Base-by-base conservation (phyloP, 2,329 filamentous ascomycete species). In the Tolypocladium guangdongense region DNA sequence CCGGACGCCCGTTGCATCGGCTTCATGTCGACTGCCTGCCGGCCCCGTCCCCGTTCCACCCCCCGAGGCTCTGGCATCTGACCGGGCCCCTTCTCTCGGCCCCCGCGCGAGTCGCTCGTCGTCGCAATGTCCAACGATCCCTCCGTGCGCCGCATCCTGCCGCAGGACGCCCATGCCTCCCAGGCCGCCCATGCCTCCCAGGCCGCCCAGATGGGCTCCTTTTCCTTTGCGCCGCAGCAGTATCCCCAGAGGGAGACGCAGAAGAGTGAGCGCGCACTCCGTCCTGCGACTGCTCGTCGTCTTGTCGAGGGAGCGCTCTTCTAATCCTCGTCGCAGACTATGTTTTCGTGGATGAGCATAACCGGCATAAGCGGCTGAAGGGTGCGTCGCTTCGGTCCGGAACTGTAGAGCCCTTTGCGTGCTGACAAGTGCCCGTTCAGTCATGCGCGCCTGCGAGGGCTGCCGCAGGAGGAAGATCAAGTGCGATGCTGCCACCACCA, bases 331-430 rank as follows among this genome's bases (percentile, higher is more conserved):
- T 54, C 60, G 35, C 52, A 95, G 91, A 96, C 70, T 97, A 96
- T 87, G 93, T 97, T 63, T 97, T 97, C 67, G 93, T 97, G 54
- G 92, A 97, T 71, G 92, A 97, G 71, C 93, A 97, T 71, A 97
- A 97, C 74, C 87, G 93, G 59, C 93, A 97, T 72, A 97, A 97
- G 73, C 83, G 92, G 63, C 76, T 97, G 58, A 97, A 97, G 79
- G 90, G 90, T 93, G 81, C 61, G 53, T 38, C 36, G 27, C n/a
- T 18, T 12, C n/a, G 11, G 11, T n/a, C 5, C 16, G n/a, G 27
- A 6, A 3, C 7, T 33, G 10, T 38, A 18, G 18, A 18, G n/a
- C 11, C 10, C 10, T 3, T 18, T 20, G 11, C 8, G 4, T 46
- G 39, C 57, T 62, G 50, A 53, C 56, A 3, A n/a, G 4, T 30